Percentiles rank a stretch among this genome's conserved stretches.
Conservation (phyloP, 1,139 yeast species). For the Candida tetrigidarum region DNA sequence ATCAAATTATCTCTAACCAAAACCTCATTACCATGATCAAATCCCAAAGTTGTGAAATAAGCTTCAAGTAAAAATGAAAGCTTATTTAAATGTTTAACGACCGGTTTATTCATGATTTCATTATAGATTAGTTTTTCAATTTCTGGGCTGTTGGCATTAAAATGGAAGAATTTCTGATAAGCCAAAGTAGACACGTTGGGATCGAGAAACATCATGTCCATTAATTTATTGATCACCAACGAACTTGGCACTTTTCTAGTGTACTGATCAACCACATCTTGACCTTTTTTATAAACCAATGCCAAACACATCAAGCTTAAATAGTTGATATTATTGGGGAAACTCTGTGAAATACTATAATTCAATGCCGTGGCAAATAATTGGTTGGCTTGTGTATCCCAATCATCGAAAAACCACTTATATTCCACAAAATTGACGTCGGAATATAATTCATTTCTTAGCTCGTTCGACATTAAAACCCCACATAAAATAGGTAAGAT, state of each 20-base stretch:
- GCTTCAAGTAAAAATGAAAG: constrained; percentile 51
- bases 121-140: constrained; percentile 20
- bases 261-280: constrained; percentile 24
- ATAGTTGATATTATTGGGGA: constrained; percentile 29
- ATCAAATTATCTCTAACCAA: constrained; percentile 25
- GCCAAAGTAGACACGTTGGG: constrained; percentile 17
- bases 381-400: constrained; percentile 30
- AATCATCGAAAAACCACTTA: constrained; percentile 37
- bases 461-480: constrained; percentile 42
- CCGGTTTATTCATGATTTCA: constrained; percentile 39
- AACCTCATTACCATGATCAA: constrained; percentile 21
- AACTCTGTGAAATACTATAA: constrained; percentile 27
- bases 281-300: constrained; percentile 27
- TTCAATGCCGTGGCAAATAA: constrained; percentile 32
- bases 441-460: constrained; percentile 41
- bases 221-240: constrained; percentile 28
- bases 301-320: constrained; percentile 42
- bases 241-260: constrained; percentile 27
- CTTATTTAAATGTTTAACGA: constrained; percentile 52
- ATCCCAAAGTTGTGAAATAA: constrained; percentile 27
- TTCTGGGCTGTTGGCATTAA: constrained; percentile 13
- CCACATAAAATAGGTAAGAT: constrained; percentile 62
- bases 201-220: constrained; percentile 27
- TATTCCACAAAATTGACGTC: constrained; percentile 29
- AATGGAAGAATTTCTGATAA: constrained; percentile 25